A percentile compares a stretch with the other conserved stretches of the same genome.
Evolutionary conservation across 2,329 filamentous ascomycete genomes (phyloP).

Genomic region (Phoma herbarum): DNA sequence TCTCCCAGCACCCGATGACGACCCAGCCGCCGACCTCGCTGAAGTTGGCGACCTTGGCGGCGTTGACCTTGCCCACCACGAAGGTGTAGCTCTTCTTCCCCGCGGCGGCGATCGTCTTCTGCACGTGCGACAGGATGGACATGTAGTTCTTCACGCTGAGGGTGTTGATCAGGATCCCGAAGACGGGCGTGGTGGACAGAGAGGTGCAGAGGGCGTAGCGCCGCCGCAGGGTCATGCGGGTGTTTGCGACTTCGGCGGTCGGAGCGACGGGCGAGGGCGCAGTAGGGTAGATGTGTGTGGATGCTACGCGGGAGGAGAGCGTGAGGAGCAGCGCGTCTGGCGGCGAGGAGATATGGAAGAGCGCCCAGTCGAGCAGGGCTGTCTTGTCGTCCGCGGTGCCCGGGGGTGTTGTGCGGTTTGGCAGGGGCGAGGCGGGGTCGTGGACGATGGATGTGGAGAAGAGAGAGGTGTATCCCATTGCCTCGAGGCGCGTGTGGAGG

Average conservation of each 20-base stretch:
- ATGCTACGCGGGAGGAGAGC: constrained; percentile 80
- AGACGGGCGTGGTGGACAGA: constrained; percentile 80
- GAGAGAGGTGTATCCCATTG: constrained; percentile 73
- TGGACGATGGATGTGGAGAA: constrained; percentile 77
- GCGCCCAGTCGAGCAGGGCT: constrained; percentile 70
- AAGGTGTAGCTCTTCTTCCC: constrained; percentile 97
- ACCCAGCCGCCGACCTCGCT: constrained; percentile 96
- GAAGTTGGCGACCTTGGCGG: constrained; percentile 96
- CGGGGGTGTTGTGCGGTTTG: constrained; percentile 77
- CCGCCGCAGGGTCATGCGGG: constrained; percentile 72
- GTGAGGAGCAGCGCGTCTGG: constrained; percentile 85
- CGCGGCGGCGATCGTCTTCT: constrained; percentile 74
- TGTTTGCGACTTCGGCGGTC: constrained; percentile 58
- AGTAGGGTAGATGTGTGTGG: constrained; percentile 80
- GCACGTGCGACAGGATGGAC: constrained; percentile 77
- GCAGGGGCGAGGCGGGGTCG: constrained; percentile 80
- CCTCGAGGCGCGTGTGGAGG: constrained; percentile 64
- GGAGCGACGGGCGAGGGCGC: constrained; percentile 37
- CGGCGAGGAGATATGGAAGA: constrained; percentile 87
- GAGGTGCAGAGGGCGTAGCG: constrained; percentile 87
- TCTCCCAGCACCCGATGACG: constrained; percentile 98
- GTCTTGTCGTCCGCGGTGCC: constrained; percentile 54
- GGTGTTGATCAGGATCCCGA: constrained; percentile 96
- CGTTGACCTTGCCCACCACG: constrained; percentile 95
- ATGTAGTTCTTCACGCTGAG: constrained; percentile 92